phyloP scores from a whole-genome alignment of 768 basidiomycete species.

The Boletus rex-veris region DNA sequence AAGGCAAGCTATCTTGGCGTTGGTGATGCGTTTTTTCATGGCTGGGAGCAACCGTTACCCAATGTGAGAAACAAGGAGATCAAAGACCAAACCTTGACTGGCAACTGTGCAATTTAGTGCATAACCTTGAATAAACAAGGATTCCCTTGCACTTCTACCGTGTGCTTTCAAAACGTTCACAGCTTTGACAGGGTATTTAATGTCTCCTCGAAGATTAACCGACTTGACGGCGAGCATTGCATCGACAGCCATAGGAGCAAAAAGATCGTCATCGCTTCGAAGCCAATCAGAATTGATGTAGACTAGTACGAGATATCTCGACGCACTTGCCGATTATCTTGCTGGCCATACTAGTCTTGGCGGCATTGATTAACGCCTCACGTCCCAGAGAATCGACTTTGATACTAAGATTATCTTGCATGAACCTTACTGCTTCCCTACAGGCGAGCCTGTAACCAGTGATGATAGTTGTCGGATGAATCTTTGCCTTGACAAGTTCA shows the following conservation, averaged over 20 bases:
- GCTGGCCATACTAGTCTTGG: constrained; percentile 98
- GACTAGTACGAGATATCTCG: background rate
- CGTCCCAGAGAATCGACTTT: constrained; percentile 91
- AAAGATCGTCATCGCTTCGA: constrained; percentile 89
- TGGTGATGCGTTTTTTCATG: constrained; percentile 92
- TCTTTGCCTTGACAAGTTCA: constrained; percentile 96
- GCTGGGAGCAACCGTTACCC: constrained; percentile 45
- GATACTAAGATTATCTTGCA: constrained; percentile 95
- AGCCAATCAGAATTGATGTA: background rate
- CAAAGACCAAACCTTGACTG: constrained; percentile 77
- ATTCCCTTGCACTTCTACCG: constrained; percentile 92
- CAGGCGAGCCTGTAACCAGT: constrained; percentile 97
- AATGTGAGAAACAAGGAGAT: background rate
- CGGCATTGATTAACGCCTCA: constrained; percentile 91
- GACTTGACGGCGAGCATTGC: constrained; percentile 98
- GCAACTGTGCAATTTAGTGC: constrained; percentile 98
- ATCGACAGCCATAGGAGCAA: constrained; percentile 98
- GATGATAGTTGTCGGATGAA: constrained; percentile 99
- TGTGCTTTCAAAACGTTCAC: constrained; percentile 98
- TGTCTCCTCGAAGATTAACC: constrained; percentile 88
- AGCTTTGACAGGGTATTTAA: constrained; percentile 98
- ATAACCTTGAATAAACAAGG: constrained; percentile 92
- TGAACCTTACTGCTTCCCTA: constrained; percentile 94
- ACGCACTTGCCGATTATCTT: constrained; percentile 96
- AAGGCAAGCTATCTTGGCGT: constrained; percentile 96